These are phyloP conservation scores for Coprinopsis strossmayeri DNA, from an alignment of 768 basidiomycete genomes.

Conservation along the genomic window DNA sequence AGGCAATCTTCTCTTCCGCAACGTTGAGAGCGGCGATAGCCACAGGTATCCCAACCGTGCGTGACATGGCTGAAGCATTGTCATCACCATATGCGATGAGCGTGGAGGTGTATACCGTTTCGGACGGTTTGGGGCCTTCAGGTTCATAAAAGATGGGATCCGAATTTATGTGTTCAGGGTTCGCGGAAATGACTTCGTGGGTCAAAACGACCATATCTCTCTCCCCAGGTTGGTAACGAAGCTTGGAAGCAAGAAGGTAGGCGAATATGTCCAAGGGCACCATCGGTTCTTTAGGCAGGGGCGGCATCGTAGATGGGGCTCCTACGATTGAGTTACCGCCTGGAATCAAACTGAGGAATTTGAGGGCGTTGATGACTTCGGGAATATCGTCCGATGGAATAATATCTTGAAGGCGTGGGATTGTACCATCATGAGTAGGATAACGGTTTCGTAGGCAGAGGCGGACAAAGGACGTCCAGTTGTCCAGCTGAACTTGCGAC, in stretches of 20 bases:
- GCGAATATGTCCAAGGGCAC: constrained; percentile 74
- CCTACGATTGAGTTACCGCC: neutral
- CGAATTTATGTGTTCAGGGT: constrained; percentile 3
- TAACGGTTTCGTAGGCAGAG: constrained; percentile 20
- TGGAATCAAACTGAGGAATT: constrained; percentile 38
- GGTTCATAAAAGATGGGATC: neutral
- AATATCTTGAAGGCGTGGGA: constrained; percentile 15
- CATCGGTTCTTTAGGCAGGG: constrained; percentile 33
- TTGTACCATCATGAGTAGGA: constrained; percentile 3
- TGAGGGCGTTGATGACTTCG: constrained; percentile 33
- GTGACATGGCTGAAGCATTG: constrained; percentile 73
- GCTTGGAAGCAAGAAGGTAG: constrained; percentile 58
- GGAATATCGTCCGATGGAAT: constrained; percentile 18
- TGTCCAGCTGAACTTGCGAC: constrained; percentile 27
- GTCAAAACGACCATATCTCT: constrained; percentile 83
- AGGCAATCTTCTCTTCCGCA: constrained; percentile 47
- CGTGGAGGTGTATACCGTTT: constrained; percentile 60
- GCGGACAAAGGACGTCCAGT: constrained; percentile 31
- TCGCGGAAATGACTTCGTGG: constrained; percentile 66
- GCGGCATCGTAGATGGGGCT: constrained; percentile 24
- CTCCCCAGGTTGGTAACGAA: constrained; percentile 64
- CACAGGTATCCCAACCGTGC: constrained; percentile 83
- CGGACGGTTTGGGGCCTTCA: constrained; percentile 6
- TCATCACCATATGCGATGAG: constrained; percentile 49
- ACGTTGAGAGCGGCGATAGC: constrained; percentile 74